Evolutionary conservation across 2,329 filamentous ascomycete species (phyloP), one percentile per base, ranked within the genome.

Genomic region (Aspergillus phoenicis): DNA sequence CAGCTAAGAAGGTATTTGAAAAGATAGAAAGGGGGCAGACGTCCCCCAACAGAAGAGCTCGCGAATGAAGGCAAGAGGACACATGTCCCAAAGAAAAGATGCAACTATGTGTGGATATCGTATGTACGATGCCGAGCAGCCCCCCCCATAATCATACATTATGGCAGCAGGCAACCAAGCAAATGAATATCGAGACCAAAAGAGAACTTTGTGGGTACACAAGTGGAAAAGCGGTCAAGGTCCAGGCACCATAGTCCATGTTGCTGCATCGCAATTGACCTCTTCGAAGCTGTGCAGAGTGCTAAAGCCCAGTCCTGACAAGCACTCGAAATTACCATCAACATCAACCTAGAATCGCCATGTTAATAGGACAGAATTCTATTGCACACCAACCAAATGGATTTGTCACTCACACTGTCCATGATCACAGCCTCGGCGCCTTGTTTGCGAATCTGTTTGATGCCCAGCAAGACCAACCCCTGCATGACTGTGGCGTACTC

Each of bases 281-380:
- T 96, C 91, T 70, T 96, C 91, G 74, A 93, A 96, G 43, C 84
- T 88, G 76, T 94, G 89, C 64, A 93, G 78, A 48, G 91, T 85
- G 64, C 87, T 87, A 71, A 96, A 96, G 1, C 91, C 91, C 89
- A 96, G 91, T 0, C 86, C 87, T 58, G 88, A 82, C 61, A 96
- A 80, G 38, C 88, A 87, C 73, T 95, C 91, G 64, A 87, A 86
- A 52, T 87, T 86, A 57, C 90, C 89, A 70, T 93, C 90, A 15
- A 85, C 85, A 62, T 88, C 85, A 74, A 89, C 87, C 89, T 91
- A 67, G 52, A 57, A 38, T 41, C 72, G 80, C 65, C 76, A 22
- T 70, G 65, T 58, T 58, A 58, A 8, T 36, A 26, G 8, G 13
- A 10, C 52, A 51, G 10, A 3, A 3, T 24, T 48, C 13, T 28